Evolutionary conservation across 2,329 filamentous ascomycete species (phyloP).

Genomic region (Phialemoniopsis sp.): DNA sequence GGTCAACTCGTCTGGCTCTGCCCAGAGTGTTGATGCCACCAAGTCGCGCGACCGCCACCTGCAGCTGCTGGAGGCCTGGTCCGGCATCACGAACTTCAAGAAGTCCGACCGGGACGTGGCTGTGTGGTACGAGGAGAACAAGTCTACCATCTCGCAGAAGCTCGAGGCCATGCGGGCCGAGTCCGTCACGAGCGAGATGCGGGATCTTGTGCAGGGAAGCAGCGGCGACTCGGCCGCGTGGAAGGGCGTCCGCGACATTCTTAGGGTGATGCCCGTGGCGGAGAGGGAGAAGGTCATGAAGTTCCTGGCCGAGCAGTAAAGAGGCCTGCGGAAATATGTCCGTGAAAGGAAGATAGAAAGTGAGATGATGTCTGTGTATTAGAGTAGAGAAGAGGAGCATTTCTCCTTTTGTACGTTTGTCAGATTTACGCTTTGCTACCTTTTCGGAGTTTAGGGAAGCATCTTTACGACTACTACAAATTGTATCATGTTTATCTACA

Average conservation of each 20-base stretch:
- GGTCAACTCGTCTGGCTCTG: constrained; percentile 13
- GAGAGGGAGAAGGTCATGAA: constrained; percentile 82
- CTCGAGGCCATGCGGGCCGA: constrained; percentile 80
- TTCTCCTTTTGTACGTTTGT: too few species aligned
- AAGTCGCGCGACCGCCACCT: constrained; percentile 63
- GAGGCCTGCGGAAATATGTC: too few species aligned
- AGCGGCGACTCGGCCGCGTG: constrained; percentile 53
- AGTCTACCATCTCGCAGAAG: constrained; percentile 77
- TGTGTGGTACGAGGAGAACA: constrained; percentile 94
- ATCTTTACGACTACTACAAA: too few species aligned
- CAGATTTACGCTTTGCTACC: too few species aligned
- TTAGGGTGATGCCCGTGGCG: constrained; percentile 80
- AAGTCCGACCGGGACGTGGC: constrained; percentile 79
- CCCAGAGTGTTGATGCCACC: constrained; percentile 18
- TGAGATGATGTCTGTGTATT: too few species aligned
- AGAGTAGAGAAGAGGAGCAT: too few species aligned
- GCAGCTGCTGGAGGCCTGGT: constrained; percentile 78
- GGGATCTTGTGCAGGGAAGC: constrained; percentile 66
- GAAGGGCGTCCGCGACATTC: constrained; percentile 80
- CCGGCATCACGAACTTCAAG: constrained; percentile 70
- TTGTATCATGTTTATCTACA: too few species aligned
- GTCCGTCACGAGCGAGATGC: constrained; percentile 56
- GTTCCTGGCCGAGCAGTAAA: constrained; percentile 41
- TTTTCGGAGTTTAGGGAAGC: too few species aligned
- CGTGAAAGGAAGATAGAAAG: too few species aligned